Evolutionary conservation across 2,329 filamentous ascomycete species (phyloP).

Genomic region (Cercospora zeina): DNA sequence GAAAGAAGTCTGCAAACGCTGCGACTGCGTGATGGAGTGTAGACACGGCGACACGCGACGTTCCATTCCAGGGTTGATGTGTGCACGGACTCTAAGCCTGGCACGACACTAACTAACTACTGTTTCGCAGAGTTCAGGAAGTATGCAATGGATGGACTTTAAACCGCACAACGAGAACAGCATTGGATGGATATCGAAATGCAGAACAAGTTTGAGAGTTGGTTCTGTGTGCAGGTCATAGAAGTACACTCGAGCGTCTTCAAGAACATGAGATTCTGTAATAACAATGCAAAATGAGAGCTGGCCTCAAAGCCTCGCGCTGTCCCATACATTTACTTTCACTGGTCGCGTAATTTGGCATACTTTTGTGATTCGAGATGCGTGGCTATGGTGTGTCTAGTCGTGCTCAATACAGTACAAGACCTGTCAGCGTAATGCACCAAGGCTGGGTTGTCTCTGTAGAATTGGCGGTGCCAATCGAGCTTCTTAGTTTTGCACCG

Average conservation of each 20-base stretch:
- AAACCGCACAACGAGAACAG: not conserved
- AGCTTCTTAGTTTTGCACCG: not conserved
- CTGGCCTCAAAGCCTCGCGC: not conserved
- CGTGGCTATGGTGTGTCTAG: not conserved
- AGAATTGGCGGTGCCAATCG: not conserved
- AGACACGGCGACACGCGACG: not conserved
- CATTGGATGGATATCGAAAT: not conserved
- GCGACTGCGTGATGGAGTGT: not conserved
- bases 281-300: not conserved
- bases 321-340: not conserved
- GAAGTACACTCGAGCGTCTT: not conserved
- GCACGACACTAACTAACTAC: not conserved
- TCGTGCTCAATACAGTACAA: not conserved
- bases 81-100: slow-evolving; percentile 15
- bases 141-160: not conserved
- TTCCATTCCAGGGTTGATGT: not conserved
- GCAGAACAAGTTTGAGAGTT: not conserved
- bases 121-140: slow-evolving; percentile 4
- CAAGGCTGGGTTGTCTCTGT: not conserved
- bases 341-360: not conserved
- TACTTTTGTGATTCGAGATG: not conserved
- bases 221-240: not conserved
- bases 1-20: slow-evolving; percentile 11
- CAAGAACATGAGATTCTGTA: not conserved
- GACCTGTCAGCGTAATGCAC: not conserved